Evolutionary conservation across 2,329 filamentous ascomycete species (phyloP), one percentile per base, ranked within the genome.

Genomic region (Fusarium dlaminii): DNA sequence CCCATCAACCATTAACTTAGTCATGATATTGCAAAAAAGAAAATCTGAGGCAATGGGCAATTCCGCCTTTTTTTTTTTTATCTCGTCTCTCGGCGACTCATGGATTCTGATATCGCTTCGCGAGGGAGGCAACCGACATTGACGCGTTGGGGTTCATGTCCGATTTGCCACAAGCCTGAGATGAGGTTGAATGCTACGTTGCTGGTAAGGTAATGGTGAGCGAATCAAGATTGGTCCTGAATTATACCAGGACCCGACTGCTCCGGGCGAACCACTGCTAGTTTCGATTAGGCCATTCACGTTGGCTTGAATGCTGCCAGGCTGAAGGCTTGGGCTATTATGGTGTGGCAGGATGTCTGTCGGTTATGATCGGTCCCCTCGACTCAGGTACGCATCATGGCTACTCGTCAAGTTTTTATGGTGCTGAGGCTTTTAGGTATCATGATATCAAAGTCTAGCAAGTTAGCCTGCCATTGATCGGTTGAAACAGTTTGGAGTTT

Each of bases 131-230:
- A 59, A 52, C 59, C 68, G 57, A 60, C 17, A 48, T 74, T 45
- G 65, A 74, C 68, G 34, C 27, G 72, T 70, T 73, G 56, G 68
- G 72, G 36, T 70, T 65, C 54, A 75, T 66, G 72, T 66, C 73
- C 73, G 73, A 63, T 75, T 75, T 72, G 73, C 73, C 73, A 74
- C 73, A 72, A 66, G 48, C 66, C 64, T 46, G 59, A 64, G 46
- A 60, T 75, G 64, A 75, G 60, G 60, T 75, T 68, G 62, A 43
- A 75, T 75, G 70, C 70, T 75, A 75, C 73, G 73, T 75, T 75
- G 66, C 73, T 74, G 73, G 66, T 62, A 68, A 72, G 40, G 59
- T 56, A 54, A 54, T 46, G 63, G 42, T 68, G 52, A 37, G 57
- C 73, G 67, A 74, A 74, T 68, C 73, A 74, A 60, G 52, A 70